phyloP scores from a whole-genome alignment of 2,329 filamentous ascomycete genomes.

The Orbilia ellipsospora region DNA sequence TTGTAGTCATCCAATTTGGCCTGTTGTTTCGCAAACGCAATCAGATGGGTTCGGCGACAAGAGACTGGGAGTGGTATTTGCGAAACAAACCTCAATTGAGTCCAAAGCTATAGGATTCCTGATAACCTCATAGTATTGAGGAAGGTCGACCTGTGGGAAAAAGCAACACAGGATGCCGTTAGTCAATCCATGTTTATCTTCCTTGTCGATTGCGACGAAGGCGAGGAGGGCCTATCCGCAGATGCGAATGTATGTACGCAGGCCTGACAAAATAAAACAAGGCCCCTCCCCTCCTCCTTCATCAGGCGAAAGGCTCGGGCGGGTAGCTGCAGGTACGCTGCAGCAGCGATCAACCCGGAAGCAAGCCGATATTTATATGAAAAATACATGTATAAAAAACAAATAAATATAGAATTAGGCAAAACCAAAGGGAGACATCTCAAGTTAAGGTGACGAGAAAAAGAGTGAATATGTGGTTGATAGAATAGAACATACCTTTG shows the following conservation, averaged over 20 bases:
- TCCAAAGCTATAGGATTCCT: slow-evolving; percentile 40
- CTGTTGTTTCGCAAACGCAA: slow-evolving; percentile 30
- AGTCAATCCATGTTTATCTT: slow-evolving; percentile 19
- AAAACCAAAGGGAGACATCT: no score
- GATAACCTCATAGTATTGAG: slow-evolving; percentile 33
- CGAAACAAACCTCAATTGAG: slow-evolving; percentile 40
- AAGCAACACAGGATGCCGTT: slow-evolving; percentile 40
- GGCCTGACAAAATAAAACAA: no score
- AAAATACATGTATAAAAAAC: no score
- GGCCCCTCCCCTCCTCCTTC: no score
- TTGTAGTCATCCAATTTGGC: slow-evolving; percentile 32
- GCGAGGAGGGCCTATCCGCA: slow-evolving; percentile 14
- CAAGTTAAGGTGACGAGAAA: background rate
- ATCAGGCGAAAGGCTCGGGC: background rate
- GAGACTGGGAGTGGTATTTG: background rate
- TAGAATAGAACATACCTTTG: slow-evolving; percentile 29
- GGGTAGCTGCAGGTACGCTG: slow-evolving; percentile 36
- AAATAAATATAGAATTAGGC: no score
- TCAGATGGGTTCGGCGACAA: slow-evolving; percentile 7
- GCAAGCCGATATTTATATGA: no score
- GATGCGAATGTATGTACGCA: slow-evolving; percentile 9
- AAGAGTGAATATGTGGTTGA: background rate
- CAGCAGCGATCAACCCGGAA: no score
- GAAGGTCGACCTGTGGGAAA: slow-evolving; percentile 28
- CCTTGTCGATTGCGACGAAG: slow-evolving; percentile 1